phyloP scores from a whole-genome alignment of 257 asterid species.

The Solanum dulcamara region DNA sequence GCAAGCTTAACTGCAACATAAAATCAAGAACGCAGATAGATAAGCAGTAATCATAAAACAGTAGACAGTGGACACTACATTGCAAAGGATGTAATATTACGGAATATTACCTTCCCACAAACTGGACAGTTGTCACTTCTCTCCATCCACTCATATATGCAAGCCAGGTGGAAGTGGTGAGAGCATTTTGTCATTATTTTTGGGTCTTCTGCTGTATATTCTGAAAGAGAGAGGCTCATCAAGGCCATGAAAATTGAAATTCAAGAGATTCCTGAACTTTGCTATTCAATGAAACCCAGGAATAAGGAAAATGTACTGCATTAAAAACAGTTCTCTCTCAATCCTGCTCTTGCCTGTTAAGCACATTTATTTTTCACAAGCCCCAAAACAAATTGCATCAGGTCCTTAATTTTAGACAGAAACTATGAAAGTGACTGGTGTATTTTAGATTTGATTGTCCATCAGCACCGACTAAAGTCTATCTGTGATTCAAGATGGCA shows the following conservation, averaged over 20 bases:
- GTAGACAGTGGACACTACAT: neutral
- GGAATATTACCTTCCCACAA: conserved; percentile 90
- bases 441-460: neutral
- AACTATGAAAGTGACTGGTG: neutral
- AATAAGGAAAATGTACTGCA: neutral
- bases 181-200: conserved; percentile 70
- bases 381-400: neutral
- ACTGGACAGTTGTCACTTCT: conserved; percentile 92
- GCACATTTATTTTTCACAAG: neutral
- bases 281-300: neutral
- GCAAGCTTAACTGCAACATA: neutral
- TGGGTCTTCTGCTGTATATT: conserved; percentile 70
- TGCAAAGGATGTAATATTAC: neutral
- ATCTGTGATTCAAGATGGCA: neutral
- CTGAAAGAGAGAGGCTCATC: conserved; percentile 29
- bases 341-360: neutral
- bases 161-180: conserved; percentile 93
- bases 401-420: neutral
- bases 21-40: neutral
- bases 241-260: neutral
- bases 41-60: neutral
- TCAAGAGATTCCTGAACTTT: neutral
- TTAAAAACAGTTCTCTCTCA: too few species aligned
- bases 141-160: conserved; percentile 98
- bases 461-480: neutral